These are phyloP conservation scores for Zopfochytrium polystomum DNA, from an alignment of 371 early-diverging fungal genomes.

Conservation along the genomic window DNA sequence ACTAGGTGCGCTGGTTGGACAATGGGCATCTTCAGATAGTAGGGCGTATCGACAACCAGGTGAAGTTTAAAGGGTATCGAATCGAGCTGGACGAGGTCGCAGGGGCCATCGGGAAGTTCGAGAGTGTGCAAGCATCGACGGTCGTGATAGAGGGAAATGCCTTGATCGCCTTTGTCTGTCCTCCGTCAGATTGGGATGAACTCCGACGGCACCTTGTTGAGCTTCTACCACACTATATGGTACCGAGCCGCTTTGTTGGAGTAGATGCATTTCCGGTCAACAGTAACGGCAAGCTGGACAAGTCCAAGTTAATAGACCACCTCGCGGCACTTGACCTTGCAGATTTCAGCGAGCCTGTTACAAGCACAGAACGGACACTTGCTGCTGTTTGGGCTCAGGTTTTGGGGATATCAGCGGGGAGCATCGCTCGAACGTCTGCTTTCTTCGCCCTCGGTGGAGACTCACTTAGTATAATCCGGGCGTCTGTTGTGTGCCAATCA, in stretches of 20 bases:
- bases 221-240: conserved; percentile 32
- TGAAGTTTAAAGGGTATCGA: conserved; percentile 50
- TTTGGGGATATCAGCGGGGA: background rate
- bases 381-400: background rate
- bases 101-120: too few relatives aligned
- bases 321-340: too few relatives aligned
- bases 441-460: conserved; percentile 35
- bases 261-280: conserved; percentile 24
- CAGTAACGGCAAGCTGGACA: conserved; percentile 26
- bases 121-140: too few relatives aligned
- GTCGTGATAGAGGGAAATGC: background rate
- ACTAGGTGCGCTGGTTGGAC: conserved; percentile 28
- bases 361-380: conserved; percentile 2
- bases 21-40: conserved; percentile 37
- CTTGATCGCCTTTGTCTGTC: background rate
- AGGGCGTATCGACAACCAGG: conserved; percentile 46
- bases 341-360: too few relatives aligned
- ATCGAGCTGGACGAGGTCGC: conserved; percentile 48
- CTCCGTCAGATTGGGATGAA: background rate
- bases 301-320: background rate
- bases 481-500: too few relatives aligned
- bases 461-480: conserved; percentile 21
- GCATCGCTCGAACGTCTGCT: conserved; percentile 5
- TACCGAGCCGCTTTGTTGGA: conserved; percentile 18
- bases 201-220: background rate